Evolutionary conservation across 371 early-diverging fungal species (phyloP), one percentile per base, ranked within the genome.

Genomic region (Sporodiniella umbellata): DNA sequence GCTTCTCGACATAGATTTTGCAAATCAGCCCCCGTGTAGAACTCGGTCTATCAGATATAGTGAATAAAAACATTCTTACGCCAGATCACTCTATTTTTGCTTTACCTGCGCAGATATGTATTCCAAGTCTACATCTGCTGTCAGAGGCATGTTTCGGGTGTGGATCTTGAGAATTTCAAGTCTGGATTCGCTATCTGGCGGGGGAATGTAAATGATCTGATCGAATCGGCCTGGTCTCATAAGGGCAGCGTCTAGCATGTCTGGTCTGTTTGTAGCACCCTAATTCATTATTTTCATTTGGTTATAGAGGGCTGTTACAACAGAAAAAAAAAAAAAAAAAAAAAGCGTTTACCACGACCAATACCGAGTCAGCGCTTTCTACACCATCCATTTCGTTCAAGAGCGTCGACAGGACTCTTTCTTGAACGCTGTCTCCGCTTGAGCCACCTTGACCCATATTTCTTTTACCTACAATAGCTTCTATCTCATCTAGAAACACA

Each of bases 351-450:
- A 86, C 93, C 33, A 93, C 78, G 0, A 94, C 90, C 24, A 94
- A 68, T 2, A 95, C 89, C 1, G 83, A 80, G 17, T 79, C 79
- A 0, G 84, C 84, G 0, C 60, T 53, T 51, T 94, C 92, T 2
- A 97, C 82, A 15, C 98, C 99, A 66, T 99, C 99, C 96, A 99
- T 95, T 64, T 98, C 98, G 54, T 96, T 96, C 48, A 99, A 64
- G 46, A 99, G 69, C 5, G 90, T 94, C 3, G 94, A 87, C 15
- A 97, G 56, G 0, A 96, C 81, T 11, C 98, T 76, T 58, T 95
- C 95, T 52, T 89, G 92, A 3, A 95, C 96, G 21, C 82, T 72
- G 53, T 95, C 95, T 1, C 84, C 80, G n/a, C 70, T 64, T 4
- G 70, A 73, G 28, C 79, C 79, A 24, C 64, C 83, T 21, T 78